These are phyloP conservation scores for Colletotrichum spaethianum DNA, from an alignment of 2,329 filamentous ascomycete species.

Conservation along the genomic window DNA sequence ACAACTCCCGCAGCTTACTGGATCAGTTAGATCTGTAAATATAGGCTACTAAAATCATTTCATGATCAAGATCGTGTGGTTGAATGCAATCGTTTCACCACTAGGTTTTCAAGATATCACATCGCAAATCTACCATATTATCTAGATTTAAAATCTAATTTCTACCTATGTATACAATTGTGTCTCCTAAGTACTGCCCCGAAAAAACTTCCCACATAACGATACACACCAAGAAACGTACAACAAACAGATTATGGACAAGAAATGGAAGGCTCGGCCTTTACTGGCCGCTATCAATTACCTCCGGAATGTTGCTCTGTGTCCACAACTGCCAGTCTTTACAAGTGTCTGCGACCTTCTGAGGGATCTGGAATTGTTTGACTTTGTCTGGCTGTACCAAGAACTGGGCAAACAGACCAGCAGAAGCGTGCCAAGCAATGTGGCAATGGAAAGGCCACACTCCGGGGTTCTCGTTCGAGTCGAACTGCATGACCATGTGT, in stretches of 20 bases:
- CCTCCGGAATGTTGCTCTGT: constrained; percentile 59
- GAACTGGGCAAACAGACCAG: constrained; percentile 67
- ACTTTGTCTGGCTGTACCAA: constrained; percentile 60
- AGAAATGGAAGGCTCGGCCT: background rate
- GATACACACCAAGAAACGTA: background rate
- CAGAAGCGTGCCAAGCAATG: constrained; percentile 70
- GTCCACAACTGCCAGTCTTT: constrained; percentile 67
- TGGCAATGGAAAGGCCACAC: constrained; percentile 70
- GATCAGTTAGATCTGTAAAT: too few species aligned
- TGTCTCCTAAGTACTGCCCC: too few species aligned
- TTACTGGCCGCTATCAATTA: constrained; percentile 69
- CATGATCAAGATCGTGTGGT: too few species aligned
- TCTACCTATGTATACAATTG: background rate
- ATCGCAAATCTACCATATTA: too few species aligned
- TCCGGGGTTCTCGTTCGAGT: constrained; percentile 62
- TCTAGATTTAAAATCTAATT: too few species aligned
- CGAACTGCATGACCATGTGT: constrained; percentile 66
- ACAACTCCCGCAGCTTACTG: too few species aligned
- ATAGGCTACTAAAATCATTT: too few species aligned
- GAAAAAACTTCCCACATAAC: accelerated
- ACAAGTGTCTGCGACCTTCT: constrained; percentile 66
- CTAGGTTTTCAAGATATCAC: too few species aligned
- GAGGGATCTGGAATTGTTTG: constrained; percentile 58
- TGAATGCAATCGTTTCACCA: too few species aligned
- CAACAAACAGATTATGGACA: background rate